phyloP scores from a whole-genome alignment of 163 green algal genomes.

The Scenedesmus sp. region DNA sequence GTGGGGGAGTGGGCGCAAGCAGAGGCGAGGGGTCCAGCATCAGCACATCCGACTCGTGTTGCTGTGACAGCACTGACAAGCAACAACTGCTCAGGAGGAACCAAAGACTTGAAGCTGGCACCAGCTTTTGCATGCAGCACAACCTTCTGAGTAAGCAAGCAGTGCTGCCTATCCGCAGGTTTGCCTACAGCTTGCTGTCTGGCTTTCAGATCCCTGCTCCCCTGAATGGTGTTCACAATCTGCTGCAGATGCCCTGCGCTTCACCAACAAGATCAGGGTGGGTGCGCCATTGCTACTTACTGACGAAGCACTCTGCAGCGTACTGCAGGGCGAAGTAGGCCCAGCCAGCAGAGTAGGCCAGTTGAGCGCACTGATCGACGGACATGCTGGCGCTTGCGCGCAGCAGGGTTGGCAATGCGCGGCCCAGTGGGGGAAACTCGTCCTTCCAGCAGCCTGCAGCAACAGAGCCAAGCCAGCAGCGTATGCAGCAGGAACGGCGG shows the following conservation, averaged over 20 bases:
- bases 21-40: too few species aligned
- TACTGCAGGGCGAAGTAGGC: constrained; percentile 15
- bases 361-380: not conserved
- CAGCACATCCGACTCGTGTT: too few species aligned
- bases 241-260: too few species aligned
- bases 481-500: too few species aligned
- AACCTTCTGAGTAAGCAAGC: too few species aligned
- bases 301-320: not conserved
- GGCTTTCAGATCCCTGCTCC: too few species aligned
- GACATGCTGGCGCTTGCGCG: not conserved
- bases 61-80: too few species aligned
- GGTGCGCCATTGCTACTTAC: not conserved
- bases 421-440: not conserved
- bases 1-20: not conserved
- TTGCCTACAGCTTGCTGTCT: too few species aligned
- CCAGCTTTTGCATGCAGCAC: not conserved
- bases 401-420: not conserved
- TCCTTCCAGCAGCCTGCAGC: constrained; percentile 15
- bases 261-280: too few species aligned
- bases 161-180: too few species aligned
- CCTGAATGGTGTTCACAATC: too few species aligned
- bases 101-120: not conserved
- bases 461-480: not conserved
- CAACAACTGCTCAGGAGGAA: not conserved
- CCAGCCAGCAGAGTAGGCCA: not conserved